phyloP scores from a whole-genome alignment of 2,329 filamentous ascomycete species.

The Pestalotiopsis sp. region DNA sequence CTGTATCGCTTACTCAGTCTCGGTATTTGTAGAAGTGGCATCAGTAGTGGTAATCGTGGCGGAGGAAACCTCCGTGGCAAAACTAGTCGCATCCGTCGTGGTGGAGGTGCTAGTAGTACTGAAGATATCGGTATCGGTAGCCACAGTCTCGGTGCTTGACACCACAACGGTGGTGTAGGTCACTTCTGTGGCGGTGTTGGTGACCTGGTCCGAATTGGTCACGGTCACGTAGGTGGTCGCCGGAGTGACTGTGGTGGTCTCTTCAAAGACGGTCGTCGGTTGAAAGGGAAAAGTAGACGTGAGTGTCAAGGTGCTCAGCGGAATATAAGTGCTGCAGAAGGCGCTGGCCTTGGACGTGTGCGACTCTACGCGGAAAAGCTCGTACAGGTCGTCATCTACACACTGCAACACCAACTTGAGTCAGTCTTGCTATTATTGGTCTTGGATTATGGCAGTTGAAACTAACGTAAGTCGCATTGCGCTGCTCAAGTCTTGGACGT shows the following conservation, averaged over 20 bases:
- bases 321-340: constrained; percentile 5
- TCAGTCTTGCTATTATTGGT: neutral
- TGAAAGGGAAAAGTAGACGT: neutral
- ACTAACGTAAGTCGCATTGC: neutral
- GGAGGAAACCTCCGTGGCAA: neutral
- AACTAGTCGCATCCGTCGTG: neutral
- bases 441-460: neutral
- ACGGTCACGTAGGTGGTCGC: constrained; percentile 2
- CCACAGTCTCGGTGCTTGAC: neutral
- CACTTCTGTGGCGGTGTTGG: neutral
- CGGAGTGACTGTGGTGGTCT: neutral
- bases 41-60: neutral
- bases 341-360: neutral
- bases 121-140: neutral
- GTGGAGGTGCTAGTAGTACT: neutral
- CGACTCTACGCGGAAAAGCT: neutral
- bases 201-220: neutral
- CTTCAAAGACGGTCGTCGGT: neutral
- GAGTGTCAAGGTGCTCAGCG: neutral
- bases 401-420: neutral
- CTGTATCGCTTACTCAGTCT: neutral
- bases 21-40: neutral
- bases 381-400: neutral
- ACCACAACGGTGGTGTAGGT: neutral
- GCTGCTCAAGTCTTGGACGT: neutral